Evolutionary conservation across 345 rosid species (phyloP).

Genomic region (Gossypium longicalyx): DNA sequence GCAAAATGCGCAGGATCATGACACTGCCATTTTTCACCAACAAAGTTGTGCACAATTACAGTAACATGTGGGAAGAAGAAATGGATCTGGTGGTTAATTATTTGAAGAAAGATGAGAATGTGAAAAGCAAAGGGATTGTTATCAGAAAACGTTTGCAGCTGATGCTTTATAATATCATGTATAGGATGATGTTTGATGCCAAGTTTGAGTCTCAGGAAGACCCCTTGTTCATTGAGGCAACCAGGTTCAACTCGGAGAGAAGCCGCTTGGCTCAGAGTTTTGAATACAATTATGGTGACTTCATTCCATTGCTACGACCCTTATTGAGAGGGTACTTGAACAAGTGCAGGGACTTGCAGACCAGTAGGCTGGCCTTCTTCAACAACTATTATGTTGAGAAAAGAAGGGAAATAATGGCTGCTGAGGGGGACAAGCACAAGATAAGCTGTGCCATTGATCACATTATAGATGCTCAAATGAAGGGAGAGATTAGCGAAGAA

Average conservation of each 20-base stretch:
- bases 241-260: constrained; percentile 51
- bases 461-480: constrained; percentile 50
- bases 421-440: constrained; percentile 44
- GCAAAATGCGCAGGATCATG: constrained; percentile 66
- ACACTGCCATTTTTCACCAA: constrained; percentile 61
- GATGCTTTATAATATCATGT: constrained; percentile 65
- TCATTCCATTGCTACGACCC: constrained; percentile 56
- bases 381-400: constrained; percentile 39
- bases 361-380: constrained; percentile 50
- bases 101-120: constrained; percentile 25
- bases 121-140: constrained; percentile 33
- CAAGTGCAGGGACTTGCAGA: constrained; percentile 55
- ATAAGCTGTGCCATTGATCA: constrained; percentile 53
- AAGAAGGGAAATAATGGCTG: constrained; percentile 50
- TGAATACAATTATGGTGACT: constrained; percentile 64
- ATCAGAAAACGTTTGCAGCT: constrained; percentile 48
- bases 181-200: constrained; percentile 61
- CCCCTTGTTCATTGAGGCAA: constrained; percentile 50
- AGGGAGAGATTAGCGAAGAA: constrained; percentile 56
- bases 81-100: constrained; percentile 51
- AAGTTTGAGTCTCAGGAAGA: constrained; percentile 42
- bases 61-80: constrained; percentile 55
- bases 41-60: constrained; percentile 49
- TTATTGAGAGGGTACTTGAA: constrained; percentile 59
- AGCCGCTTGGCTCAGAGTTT: constrained; percentile 60